Base-by-base conservation (phyloP, 352 stramenopile genomes). In the Phytophthora sp. region DNA sequence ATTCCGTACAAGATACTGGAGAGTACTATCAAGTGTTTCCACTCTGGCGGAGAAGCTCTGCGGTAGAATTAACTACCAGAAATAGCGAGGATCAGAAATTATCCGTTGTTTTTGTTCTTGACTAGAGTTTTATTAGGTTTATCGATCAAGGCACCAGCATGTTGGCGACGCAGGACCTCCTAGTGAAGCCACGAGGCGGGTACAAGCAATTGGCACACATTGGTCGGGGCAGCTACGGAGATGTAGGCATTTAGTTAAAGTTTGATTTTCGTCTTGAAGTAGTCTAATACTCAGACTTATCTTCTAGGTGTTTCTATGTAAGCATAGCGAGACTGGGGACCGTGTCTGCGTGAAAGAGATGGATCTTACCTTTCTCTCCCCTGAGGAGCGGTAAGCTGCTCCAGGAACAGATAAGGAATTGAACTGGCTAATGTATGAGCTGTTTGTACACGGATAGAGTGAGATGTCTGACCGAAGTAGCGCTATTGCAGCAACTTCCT, bases 1-100 rank as follows among this genome's bases (percentile, higher is more conserved):
- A 73, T 84, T 29, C 70, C 79, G 23, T 93, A 85, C 68, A 93
- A 91, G 61, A 74, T 93, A 11, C 53, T 93, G 9, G 85, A 93
- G 45, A 89, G 81, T 63, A 86, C 79, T 9, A 64, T 93, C 54
- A 84, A 84, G 54, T 84, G 73, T 51, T 89, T 90, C 26, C 68
- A 76, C 62, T 66, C 59, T 6, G 66, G 66, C 3, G 61, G 66
- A 59, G 44, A 71, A 61, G 61, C 60, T 23, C 36, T 70, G 35
- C 60, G 53, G n/a, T 74, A 42, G 61, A 66, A 52, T 27, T 73
- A 57, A 69, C 15, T 12, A 46, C 27, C 49, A 57, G 29, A 68
- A 68, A 63, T 68, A 68, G 54, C 35, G 57, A 42, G 38, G 26
- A 51, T 52, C 36, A 59, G 21, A 59, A 39, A 11, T 24, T 6